Conservation (phyloP, 306 rosid species). For the Medicago ruthenica region DNA sequence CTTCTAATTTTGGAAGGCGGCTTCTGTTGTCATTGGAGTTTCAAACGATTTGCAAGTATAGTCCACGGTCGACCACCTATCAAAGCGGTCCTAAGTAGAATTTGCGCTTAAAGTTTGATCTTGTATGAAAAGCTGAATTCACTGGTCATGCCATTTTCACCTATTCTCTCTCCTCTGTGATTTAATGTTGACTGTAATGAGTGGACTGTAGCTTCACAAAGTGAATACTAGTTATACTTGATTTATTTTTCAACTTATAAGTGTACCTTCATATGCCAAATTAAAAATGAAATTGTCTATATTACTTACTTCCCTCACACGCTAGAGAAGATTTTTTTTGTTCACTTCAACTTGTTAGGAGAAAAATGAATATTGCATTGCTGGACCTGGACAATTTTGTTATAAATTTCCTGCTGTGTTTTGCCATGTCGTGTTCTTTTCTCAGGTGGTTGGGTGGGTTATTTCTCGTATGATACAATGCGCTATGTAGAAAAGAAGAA, state of each 20-base stretch:
- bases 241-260: background rate
- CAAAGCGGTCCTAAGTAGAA: background rate
- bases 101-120: background rate
- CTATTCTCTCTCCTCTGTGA: background rate
- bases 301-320: background rate
- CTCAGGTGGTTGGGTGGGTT: constrained; percentile 98
- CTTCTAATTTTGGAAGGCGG: background rate
- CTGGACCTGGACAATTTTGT: constrained; percentile 14
- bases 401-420: constrained; percentile 24
- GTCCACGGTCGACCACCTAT: background rate
- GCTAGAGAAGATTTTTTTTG: background rate
- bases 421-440: constrained; percentile 34
- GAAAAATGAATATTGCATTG: constrained; percentile 9
- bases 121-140: constrained; percentile 2
- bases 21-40: background rate
- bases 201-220: constrained; percentile 2
- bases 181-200: constrained; percentile 10
- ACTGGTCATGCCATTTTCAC: background rate
- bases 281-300: background rate
- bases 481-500: constrained; percentile 95
- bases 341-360: constrained; percentile 7
- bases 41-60: background rate
- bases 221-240: background rate
- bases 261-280: constrained; percentile 11
- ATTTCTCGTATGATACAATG: constrained; percentile 94